phyloP scores from a whole-genome alignment of 345 rosid genomes.

The Hibiscus tridactylites region DNA sequence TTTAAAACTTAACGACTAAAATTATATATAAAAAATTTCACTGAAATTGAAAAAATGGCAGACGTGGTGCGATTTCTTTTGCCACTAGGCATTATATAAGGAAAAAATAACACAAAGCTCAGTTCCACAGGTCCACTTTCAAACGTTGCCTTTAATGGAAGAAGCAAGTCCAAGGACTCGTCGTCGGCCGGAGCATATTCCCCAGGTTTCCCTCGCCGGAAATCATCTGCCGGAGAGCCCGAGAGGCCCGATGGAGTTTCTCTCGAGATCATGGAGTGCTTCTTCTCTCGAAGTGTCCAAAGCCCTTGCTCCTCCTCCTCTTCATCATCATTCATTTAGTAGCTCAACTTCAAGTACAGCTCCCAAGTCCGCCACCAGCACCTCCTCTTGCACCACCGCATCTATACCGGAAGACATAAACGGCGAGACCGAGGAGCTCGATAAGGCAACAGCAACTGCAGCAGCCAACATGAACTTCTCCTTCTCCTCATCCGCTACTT shows the following conservation, averaged over 20 bases:
- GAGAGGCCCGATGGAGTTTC: slow-evolving; percentile 84
- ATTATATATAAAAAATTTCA: no score
- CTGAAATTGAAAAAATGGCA: no score
- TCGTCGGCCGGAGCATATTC: slow-evolving; percentile 25
- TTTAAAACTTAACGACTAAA: no score
- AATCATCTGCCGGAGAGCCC: slow-evolving; percentile 72
- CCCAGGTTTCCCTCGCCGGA: slow-evolving; percentile 9
- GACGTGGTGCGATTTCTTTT: no score
- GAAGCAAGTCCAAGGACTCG: slow-evolving; percentile 31
- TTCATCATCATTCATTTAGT: slow-evolving; percentile 17
- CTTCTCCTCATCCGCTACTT: slow-evolving; percentile 61
- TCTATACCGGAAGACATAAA: slow-evolving; percentile 52
- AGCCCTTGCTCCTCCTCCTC: slow-evolving; percentile 39
- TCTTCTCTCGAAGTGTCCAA: slow-evolving; percentile 80
- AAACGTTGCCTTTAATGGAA: slow-evolving; percentile 19
- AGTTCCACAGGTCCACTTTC: background rate
- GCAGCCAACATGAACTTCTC: slow-evolving; percentile 40
- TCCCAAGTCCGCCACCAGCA: slow-evolving; percentile 26
- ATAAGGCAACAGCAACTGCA: slow-evolving; percentile 18
- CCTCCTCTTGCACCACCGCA: slow-evolving; percentile 38
- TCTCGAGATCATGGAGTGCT: slow-evolving; percentile 81
- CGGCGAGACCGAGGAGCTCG: slow-evolving; percentile 26
- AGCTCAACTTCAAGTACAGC: slow-evolving; percentile 7
- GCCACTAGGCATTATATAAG: background rate
- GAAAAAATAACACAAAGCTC: background rate